These are phyloP conservation scores for Spizellomyces punctatus DNA, from an alignment of 192 early-diverging fungal genomes.

Conservation along the genomic window DNA sequence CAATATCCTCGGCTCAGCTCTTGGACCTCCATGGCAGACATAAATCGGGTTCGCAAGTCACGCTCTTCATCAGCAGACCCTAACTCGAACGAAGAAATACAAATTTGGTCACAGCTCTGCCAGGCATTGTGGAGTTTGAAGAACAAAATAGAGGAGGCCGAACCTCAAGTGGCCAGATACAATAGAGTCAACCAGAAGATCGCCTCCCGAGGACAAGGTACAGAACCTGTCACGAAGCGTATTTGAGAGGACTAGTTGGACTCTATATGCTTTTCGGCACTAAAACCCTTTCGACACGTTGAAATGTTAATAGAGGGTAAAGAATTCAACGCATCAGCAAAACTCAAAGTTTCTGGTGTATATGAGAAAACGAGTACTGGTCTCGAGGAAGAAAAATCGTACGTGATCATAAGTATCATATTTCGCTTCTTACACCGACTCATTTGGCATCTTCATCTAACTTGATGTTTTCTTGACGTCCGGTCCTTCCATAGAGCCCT, in stretches of 20 bases:
- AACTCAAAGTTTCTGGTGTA: background rate
- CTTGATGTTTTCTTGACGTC: too few relatives aligned
- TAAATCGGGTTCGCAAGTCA: slow-evolving; percentile 12
- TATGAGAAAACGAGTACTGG: slow-evolving; percentile 5
- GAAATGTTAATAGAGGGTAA: background rate
- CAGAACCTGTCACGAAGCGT: too few relatives aligned
- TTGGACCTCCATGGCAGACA: slow-evolving; percentile 1
- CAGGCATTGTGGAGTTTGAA: slow-evolving; percentile 12
- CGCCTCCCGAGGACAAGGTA: background rate
- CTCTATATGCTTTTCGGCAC: background rate
- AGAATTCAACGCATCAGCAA: background rate
- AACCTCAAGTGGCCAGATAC: slow-evolving; percentile 9
- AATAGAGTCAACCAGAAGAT: slow-evolving; percentile 20
- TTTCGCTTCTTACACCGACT: background rate
- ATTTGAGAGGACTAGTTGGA: too few relatives aligned
- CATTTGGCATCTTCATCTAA: background rate
- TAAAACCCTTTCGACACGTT: background rate
- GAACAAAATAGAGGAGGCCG: background rate
- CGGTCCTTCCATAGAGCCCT: background rate
- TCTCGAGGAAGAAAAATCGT: slow-evolving; percentile 1
- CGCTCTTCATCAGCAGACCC: slow-evolving; percentile 22
- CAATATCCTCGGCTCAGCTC: too few relatives aligned
- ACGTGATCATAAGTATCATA: background rate
- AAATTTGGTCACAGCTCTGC: slow-evolving; percentile 29
- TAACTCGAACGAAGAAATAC: slow-evolving; percentile 27